phyloP scores from a whole-genome alignment of 139 green algal genomes.

The Spirogloea muscicola region DNA sequence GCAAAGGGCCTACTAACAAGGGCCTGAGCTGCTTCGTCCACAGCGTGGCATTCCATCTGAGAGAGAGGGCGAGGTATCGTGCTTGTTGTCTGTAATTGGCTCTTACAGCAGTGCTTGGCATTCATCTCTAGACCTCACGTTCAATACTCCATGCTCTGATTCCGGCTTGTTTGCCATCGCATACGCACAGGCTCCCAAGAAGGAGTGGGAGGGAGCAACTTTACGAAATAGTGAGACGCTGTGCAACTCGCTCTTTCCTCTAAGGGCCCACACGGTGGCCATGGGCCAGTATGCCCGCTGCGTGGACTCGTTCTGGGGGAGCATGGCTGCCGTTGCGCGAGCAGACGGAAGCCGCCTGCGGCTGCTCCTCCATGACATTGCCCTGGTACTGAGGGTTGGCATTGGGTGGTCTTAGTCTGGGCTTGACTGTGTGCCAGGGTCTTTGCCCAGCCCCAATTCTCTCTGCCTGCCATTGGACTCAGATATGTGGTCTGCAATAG shows the following conservation, averaged over 20 bases:
- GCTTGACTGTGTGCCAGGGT: too few species aligned
- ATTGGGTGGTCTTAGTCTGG: too few species aligned
- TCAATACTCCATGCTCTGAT: constrained; percentile 2
- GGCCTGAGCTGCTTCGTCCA: too few species aligned
- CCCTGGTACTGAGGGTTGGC: too few species aligned
- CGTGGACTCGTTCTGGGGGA: constrained; percentile 53
- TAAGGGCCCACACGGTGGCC: constrained; percentile 31
- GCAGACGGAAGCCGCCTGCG: constrained; percentile 31
- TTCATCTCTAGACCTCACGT: not conserved
- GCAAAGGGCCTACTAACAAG: not conserved
- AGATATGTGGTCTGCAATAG: too few species aligned
- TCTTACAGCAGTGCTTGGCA: not conserved
- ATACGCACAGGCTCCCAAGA: constrained; percentile 50
- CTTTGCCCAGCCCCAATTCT: too few species aligned
- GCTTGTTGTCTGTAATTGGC: not conserved
- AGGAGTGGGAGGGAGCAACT: constrained; percentile 66
- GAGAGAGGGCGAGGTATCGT: not conserved
- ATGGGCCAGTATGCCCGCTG: constrained; percentile 42
- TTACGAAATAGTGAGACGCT: constrained; percentile 65
- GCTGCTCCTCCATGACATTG: constrained; percentile 50
- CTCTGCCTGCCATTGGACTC: too few species aligned
- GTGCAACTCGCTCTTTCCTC: constrained; percentile 64
- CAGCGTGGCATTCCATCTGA: too few species aligned
- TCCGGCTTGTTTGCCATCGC: not conserved
- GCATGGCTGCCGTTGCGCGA: constrained; percentile 33